Conservation (phyloP, 1,284 basidiomycete genomes). For the Lentinus polychrous region DNA sequence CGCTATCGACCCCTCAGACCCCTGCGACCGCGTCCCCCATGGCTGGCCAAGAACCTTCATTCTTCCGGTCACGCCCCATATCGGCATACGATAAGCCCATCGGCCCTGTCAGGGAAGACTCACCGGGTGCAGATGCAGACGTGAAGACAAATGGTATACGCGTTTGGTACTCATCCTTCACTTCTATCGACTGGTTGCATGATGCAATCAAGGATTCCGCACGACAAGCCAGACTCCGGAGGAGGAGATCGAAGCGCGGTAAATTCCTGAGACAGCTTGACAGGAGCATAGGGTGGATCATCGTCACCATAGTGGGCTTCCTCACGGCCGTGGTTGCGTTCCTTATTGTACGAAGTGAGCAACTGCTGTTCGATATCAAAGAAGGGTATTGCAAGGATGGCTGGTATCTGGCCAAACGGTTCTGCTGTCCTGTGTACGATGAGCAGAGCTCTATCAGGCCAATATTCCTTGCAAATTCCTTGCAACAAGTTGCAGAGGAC, state of each 20-base stretch:
- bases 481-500: conserved; percentile 26
- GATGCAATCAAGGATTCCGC: conserved; percentile 89
- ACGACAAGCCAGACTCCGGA: conserved; percentile 65
- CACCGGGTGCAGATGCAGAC: conserved; percentile 43
- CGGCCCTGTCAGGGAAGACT: conserved; percentile 25
- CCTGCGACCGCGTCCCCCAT: conserved; percentile 22
- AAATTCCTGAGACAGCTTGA: conserved; percentile 68
- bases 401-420: conserved; percentile 74
- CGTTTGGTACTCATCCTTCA: conserved; percentile 88
- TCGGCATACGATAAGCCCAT: conserved; percentile 66
- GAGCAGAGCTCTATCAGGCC: conserved; percentile 16
- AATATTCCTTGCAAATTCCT: conserved; percentile 7
- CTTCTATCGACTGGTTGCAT: conserved; percentile 87
- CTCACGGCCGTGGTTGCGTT: conserved; percentile 84
- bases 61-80: conserved; percentile 50
- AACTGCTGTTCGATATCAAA: conserved; percentile 91
- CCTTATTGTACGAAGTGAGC: conserved; percentile 81
- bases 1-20: conserved; percentile 26
- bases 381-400: conserved; percentile 76
- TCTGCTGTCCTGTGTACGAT: conserved; percentile 62
- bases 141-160: conserved; percentile 79
- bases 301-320: conserved; percentile 84
- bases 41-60: conserved; percentile 33
- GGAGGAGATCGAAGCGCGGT: conserved; percentile 66
- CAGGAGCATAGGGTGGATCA: conserved; percentile 84